Evolutionary conservation across 2,329 filamentous ascomycete species (phyloP).

Genomic region (Bipolaris bicolor): DNA sequence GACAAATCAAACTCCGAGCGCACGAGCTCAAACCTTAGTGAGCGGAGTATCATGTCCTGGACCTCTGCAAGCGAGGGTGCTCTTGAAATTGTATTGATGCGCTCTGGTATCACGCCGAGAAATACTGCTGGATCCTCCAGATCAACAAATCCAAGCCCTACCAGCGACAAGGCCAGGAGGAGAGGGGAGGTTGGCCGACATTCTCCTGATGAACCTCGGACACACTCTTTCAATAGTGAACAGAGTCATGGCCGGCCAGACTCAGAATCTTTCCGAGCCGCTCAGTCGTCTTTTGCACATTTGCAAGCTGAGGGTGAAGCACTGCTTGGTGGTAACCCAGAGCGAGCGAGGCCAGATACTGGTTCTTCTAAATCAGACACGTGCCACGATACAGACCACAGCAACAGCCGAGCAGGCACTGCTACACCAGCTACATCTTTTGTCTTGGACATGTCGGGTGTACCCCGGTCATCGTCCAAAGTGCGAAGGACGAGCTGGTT

Average conservation of each 20-base stretch:
- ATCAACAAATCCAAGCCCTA: constrained; percentile 43
- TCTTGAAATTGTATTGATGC: constrained; percentile 54
- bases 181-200: constrained; percentile 28
- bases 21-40: constrained; percentile 63
- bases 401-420: constrained; percentile 32
- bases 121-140: constrained; percentile 41
- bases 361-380: constrained; percentile 37
- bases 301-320: constrained; percentile 60
- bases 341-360: constrained; percentile 39
- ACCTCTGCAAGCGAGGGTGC: constrained; percentile 50
- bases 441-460: constrained; percentile 23
- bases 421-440: constrained; percentile 37
- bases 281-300: constrained; percentile 56
- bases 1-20: constrained; percentile 57
- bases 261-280: constrained; percentile 59
- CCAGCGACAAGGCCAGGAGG: constrained; percentile 23
- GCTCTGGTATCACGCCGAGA: constrained; percentile 51
- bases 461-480: constrained; percentile 20
- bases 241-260: constrained; percentile 48
- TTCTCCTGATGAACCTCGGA: constrained; percentile 30
- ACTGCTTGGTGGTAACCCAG: constrained; percentile 55
- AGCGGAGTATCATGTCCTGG: constrained; percentile 56
- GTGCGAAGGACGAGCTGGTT: constrained; percentile 47
- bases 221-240: constrained; percentile 45
- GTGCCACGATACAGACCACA: constrained; percentile 31